Base-by-base conservation (phyloP, 192 early-diverging fungal species). In the Umbelopsis sp. region DNA sequence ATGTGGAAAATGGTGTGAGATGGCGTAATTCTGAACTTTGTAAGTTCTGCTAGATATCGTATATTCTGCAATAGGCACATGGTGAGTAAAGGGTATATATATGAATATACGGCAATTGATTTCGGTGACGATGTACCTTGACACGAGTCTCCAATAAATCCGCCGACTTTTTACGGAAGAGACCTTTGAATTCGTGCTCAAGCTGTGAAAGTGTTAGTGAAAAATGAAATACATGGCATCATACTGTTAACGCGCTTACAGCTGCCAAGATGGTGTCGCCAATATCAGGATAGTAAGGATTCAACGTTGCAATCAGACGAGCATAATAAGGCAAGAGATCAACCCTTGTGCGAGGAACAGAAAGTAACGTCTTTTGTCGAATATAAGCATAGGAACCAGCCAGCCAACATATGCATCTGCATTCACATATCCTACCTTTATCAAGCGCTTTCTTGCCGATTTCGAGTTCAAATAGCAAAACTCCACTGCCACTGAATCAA, bases 401-500 rank as follows among this genome's bases (percentile, higher is more conserved):
- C 12, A 44, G 5, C 12, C 43, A 12, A 9, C 12, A 44, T 5
- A 9, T 44, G 43, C 43, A 44, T n/a, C 20, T 2, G n/a, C 16
- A 1, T 68, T 38, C 17, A 4, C 16, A 38, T 22, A 3, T 34
- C 9, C 4, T 71, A 86, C 86, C 62, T 88, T 88, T n/a, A 93
- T 83, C 11, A 99, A 83, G 44, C 86, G 86, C 20, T 88, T 92
- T 45, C 96, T 83, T 12, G 92, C 88, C 17, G 72, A 77, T 56
- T 94, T 96, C 38, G 83, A 90, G 81, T 98, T 98, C 10, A 95
- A 75, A 72, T 90, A 98, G 77, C 94, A 95, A 83, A 99, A 97
- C 36, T 97, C 92, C 43, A 96, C 87, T 0, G 98, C 95, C 4
- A 93, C 80, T 71, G 93, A 87, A 80, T 99, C 97, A 41, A 96